Evolutionary conservation across 352 stramenopile species (phyloP), one percentile per base, ranked within the genome.

Genomic region (Elongisporangium prolatum): DNA sequence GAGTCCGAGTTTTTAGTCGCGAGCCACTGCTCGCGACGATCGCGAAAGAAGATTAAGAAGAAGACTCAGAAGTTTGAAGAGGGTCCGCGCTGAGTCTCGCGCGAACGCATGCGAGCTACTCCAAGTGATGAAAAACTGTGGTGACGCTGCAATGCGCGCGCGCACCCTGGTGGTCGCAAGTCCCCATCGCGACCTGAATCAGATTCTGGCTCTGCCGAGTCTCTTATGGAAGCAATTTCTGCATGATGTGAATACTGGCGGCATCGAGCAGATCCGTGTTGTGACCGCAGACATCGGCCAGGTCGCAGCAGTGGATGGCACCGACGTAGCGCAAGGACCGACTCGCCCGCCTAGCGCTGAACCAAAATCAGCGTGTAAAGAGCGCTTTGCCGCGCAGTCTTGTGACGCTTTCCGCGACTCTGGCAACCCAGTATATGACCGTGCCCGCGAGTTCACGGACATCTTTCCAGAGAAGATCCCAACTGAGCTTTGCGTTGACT

Each of bases 401-500:
- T 65, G 48, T 20, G 18, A 65, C 5, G 22, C 59, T 34, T 7
- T n/a, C n/a, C n/a, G n/a, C n/a, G n/a, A n/a, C n/a, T n/a, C n/a
- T n/a, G n/a, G n/a, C 24, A 59, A 55, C 24, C 57, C 53, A 4
- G 64, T 62, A 1, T 54, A 66, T 48, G n/a, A 53, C 0, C 40
- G 53, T 24, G 52, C 21, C 25, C 40, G 22, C 22, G 60, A 71
- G 52, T 68, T 48, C 48, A n/a, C 17, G 14, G 57, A 68, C 34
- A 14, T 68, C 14, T 65, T 68, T 14, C 50, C 57, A 0, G 65
- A 74, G 14, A 54, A 65, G 47, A 59, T 66, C 13, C 69, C 57
- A 2, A 54, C 54, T 0, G 18, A 50, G 3, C 48, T 76, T 0
- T 53, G 61, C 1, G 28, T 40, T 0, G 63, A 75, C 38, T 44